These are phyloP conservation scores for Cladosporium sp. DNA, from an alignment of 2,329 filamentous ascomycete species.

Conservation along the genomic window DNA sequence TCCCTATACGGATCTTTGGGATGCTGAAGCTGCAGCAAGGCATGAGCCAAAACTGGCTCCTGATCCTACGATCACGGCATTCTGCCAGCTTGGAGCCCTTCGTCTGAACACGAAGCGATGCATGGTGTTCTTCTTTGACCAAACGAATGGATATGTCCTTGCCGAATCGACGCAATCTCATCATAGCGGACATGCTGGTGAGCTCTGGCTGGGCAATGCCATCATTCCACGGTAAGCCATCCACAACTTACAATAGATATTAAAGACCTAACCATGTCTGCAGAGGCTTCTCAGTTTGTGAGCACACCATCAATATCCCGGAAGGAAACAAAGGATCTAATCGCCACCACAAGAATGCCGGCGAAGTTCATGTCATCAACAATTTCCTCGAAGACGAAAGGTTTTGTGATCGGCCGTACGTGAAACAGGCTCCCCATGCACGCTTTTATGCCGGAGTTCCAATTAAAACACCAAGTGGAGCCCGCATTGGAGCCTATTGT, in stretches of 20 bases:
- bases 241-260: background rate
- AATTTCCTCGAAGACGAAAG: slow-evolving; percentile 30
- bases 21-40: slow-evolving; percentile 26
- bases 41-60: slow-evolving; percentile 40
- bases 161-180: slow-evolving; percentile 54
- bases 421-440: slow-evolving; percentile 30
- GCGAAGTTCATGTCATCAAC: slow-evolving; percentile 30
- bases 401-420: slow-evolving; percentile 33
- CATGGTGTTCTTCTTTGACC: slow-evolving; percentile 57
- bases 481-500: slow-evolving; percentile 61
- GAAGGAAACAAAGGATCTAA: slow-evolving; percentile 26
- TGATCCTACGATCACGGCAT: slow-evolving; percentile 45
- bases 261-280: background rate
- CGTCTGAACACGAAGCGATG: slow-evolving; percentile 50
- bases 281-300: slow-evolving; percentile 31
- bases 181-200: slow-evolving; percentile 26
- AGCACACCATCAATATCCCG: slow-evolving; percentile 31
- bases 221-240: slow-evolving; percentile 27
- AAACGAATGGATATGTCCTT: slow-evolving; percentile 51
- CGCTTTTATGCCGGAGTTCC: slow-evolving; percentile 63
- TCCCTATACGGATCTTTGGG: slow-evolving; percentile 28
- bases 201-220: slow-evolving; percentile 33
- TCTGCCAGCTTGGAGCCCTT: slow-evolving; percentile 54
- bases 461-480: slow-evolving; percentile 58
- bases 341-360: slow-evolving; percentile 3